Conservation (phyloP, 2,329 filamentous ascomycete species). For the Cadophora luteo-olivacea region DNA sequence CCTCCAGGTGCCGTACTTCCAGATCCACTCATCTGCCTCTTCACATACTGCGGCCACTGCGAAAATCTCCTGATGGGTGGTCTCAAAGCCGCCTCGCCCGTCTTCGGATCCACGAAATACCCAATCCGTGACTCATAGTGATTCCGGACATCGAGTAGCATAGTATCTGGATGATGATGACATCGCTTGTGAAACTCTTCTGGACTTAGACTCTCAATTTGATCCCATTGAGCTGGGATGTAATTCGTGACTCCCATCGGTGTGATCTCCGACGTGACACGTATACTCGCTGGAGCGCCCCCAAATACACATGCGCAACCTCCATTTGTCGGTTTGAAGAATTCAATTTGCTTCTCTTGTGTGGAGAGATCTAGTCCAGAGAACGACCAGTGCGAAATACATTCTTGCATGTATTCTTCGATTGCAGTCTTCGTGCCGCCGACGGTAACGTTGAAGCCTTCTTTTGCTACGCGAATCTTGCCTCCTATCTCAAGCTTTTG, state of each 20-base stretch:
- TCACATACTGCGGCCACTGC: slow-evolving; percentile 45
- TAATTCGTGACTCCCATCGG: slow-evolving; percentile 45
- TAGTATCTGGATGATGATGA: slow-evolving; percentile 25
- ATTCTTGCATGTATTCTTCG: slow-evolving; percentile 39
- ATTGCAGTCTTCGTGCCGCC: slow-evolving; percentile 38
- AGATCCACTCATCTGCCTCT: slow-evolving; percentile 30
- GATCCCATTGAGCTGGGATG: slow-evolving; percentile 39
- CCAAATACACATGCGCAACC: slow-evolving; percentile 44
- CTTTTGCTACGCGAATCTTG: slow-evolving; percentile 42
- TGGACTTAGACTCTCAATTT: slow-evolving; percentile 39
- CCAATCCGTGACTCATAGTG: slow-evolving; percentile 46
- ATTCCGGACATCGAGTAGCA: slow-evolving; percentile 44
- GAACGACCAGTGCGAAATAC: slow-evolving; percentile 43
- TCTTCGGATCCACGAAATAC: slow-evolving; percentile 42
- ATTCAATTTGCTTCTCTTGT: slow-evolving; percentile 28
- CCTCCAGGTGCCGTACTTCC: slow-evolving; percentile 1
- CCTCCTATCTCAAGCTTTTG: slow-evolving; percentile 36
- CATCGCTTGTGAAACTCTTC: slow-evolving; percentile 42
- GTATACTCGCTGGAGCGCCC: slow-evolving; percentile 33
- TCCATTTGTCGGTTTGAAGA: slow-evolving; percentile 42
- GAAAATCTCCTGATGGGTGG: slow-evolving; percentile 44
- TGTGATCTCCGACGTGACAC: slow-evolving; percentile 42
- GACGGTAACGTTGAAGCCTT: slow-evolving; percentile 46
- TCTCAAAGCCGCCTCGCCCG: slow-evolving; percentile 39
- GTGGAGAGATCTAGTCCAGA: slow-evolving; percentile 33